Evolutionary conservation across 306 rosid species (phyloP).

Genomic region (Sindora glabra): DNA sequence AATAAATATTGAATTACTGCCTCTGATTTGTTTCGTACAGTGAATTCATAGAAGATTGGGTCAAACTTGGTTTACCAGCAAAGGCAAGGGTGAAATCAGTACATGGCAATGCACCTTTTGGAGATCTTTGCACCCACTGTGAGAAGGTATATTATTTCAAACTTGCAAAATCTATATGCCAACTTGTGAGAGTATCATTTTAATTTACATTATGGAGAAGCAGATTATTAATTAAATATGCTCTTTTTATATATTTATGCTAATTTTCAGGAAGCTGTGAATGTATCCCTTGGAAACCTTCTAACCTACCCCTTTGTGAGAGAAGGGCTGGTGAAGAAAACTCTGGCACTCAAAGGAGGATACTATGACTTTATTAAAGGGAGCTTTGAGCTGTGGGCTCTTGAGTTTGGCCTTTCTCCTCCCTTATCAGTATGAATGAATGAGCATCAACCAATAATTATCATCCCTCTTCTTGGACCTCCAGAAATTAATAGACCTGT

Average conservation of each 20-base stretch:
- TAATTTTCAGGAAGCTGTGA: slow-evolving; percentile 87
- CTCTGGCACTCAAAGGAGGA: slow-evolving; percentile 74
- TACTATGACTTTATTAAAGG: slow-evolving; percentile 87
- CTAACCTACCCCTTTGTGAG: slow-evolving; percentile 93
- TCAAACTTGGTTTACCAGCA: slow-evolving; percentile 65
- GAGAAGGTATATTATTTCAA: slow-evolving; percentile 89
- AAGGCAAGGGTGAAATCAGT: slow-evolving; percentile 56
- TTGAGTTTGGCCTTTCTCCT: slow-evolving; percentile 64
- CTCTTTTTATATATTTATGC: background rate
- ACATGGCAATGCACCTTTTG: slow-evolving; percentile 23
- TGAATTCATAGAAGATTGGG: slow-evolving; percentile 92
- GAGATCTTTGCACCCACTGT: slow-evolving; percentile 59
- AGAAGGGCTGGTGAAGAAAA: slow-evolving; percentile 77
- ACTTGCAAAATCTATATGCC: too few relatives aligned
- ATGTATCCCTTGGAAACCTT: slow-evolving; percentile 70
- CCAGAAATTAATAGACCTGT: slow-evolving; percentile 36
- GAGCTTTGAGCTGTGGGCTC: slow-evolving; percentile 82
- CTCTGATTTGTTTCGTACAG: slow-evolving; percentile 48
- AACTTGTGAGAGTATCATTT: too few relatives aligned
- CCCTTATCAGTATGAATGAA: slow-evolving; percentile 89
- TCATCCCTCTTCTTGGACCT: slow-evolving; percentile 39
- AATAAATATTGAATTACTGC: too few relatives aligned
- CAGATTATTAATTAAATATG: too few relatives aligned
- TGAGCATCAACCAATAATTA: slow-evolving; percentile 44
- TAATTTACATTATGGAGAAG: too few relatives aligned